Evolutionary conservation across 1,284 basidiomycete species (phyloP).

Genomic region (Naganishia sp.): DNA sequence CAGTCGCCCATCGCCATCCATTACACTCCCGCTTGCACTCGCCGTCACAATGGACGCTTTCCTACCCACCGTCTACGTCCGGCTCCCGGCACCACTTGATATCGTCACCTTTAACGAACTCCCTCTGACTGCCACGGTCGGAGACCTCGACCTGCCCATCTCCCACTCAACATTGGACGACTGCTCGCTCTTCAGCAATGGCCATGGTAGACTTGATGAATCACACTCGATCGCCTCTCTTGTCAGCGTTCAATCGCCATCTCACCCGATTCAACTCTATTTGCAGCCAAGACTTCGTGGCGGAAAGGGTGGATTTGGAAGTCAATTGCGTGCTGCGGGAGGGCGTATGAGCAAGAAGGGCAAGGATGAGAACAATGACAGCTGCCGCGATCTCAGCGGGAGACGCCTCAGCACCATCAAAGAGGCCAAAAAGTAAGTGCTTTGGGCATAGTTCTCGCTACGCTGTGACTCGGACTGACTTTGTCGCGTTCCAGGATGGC

Average conservation of each 20-base stretch:
- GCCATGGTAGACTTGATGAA: neutral
- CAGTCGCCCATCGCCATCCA: neutral
- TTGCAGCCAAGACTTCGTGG: slow-evolving; percentile 65
- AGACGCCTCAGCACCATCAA: slow-evolving; percentile 89
- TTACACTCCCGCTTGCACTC: neutral
- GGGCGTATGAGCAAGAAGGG: slow-evolving; percentile 97
- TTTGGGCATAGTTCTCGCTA: neutral
- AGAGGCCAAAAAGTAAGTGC: slow-evolving; percentile 82
- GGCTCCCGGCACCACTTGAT: slow-evolving; percentile 45
- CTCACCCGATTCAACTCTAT: slow-evolving; percentile 43
- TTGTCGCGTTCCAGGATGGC: slow-evolving; percentile 64
- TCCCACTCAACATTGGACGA: neutral
- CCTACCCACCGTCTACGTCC: slow-evolving; percentile 44
- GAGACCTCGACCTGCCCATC: slow-evolving; percentile 13
- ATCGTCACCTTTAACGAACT: slow-evolving; percentile 34
- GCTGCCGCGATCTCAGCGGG: slow-evolving; percentile 89
- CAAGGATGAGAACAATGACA: slow-evolving; percentile 79
- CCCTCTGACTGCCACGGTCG: slow-evolving; percentile 7
- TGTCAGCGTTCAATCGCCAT: slow-evolving; percentile 12
- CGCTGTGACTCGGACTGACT: neutral
- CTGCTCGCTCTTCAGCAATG: slow-evolving; percentile 5
- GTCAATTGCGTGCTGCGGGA: slow-evolving; percentile 91
- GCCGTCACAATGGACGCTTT: slow-evolving; percentile 13
- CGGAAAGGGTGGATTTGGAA: slow-evolving; percentile 97
- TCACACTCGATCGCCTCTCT: slow-evolving; percentile 17